These are phyloP conservation scores for Bassia scoparia DNA, from an alignment of 148 eudicot species.

Conservation along the genomic window DNA sequence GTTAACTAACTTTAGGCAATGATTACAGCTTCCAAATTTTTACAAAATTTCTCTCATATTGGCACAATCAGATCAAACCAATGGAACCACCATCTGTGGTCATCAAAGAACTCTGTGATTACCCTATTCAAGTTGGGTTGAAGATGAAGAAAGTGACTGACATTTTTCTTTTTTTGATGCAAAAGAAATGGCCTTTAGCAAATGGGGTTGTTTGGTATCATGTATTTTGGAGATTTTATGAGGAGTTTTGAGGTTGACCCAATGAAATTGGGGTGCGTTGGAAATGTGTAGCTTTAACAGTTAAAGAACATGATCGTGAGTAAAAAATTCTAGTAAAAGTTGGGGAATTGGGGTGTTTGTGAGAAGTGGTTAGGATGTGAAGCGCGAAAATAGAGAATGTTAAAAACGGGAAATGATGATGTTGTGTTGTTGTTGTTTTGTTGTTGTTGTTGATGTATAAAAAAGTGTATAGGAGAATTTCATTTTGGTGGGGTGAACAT, in stretches of 20 bases:
- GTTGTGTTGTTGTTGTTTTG: neutral
- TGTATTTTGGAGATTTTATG: slow-evolving; percentile 25
- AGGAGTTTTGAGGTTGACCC: slow-evolving; percentile 18
- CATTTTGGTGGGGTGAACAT: no score
- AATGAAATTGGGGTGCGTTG: slow-evolving; percentile 19
- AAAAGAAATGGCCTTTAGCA: slow-evolving; percentile 20
- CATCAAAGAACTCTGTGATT: slow-evolving; percentile 60
- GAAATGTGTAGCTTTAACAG: slow-evolving; percentile 36
- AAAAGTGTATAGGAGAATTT: no score
- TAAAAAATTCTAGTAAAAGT: neutral
- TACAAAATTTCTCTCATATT: slow-evolving; percentile 37
- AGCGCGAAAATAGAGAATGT: no score
- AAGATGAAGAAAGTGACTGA: slow-evolving; percentile 6
- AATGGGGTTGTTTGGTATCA: slow-evolving; percentile 29
- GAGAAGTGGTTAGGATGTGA: no score
- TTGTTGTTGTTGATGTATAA: no score
- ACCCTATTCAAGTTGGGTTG: slow-evolving; percentile 6
- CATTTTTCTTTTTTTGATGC: neutral
- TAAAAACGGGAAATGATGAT: no score
- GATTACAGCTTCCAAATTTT: slow-evolving; percentile 44
- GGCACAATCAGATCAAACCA: slow-evolving; percentile 67
- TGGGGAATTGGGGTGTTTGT: neutral
- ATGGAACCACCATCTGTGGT: slow-evolving; percentile 80
- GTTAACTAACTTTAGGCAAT: slow-evolving; percentile 51
- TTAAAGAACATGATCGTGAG: slow-evolving; percentile 42